Percentiles rank a stretch among this genome's conserved stretches.
Evolutionary conservation across 441 rosid genomes (phyloP).

Genomic region (Geranium incanum): DNA sequence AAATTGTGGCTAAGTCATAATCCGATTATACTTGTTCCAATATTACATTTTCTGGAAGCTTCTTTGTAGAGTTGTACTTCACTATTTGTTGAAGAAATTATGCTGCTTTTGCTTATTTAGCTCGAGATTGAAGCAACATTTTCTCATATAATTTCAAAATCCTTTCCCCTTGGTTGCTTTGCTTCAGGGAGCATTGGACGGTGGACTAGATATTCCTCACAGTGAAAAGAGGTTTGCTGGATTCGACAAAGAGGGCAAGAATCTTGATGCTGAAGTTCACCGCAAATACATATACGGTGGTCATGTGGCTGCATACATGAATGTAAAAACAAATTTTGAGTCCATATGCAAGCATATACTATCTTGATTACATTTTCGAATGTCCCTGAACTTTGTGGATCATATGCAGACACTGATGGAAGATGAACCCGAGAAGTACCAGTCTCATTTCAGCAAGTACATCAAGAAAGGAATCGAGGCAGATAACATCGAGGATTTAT

Average conservation of each 20-base stretch:
- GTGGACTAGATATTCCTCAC: conserved; percentile 88
- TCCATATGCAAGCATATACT: background rate
- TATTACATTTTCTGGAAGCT: no score
- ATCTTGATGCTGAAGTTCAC: conserved; percentile 19
- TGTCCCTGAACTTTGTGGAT: background rate
- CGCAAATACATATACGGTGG: no score
- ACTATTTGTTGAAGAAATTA: background rate
- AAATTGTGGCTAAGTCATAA: background rate
- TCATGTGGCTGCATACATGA: conserved; percentile 42
- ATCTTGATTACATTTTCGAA: background rate
- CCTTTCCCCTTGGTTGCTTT: background rate
- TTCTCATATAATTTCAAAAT: no score
- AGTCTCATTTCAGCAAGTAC: conserved; percentile 62
- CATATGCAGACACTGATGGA: conserved; percentile 43
- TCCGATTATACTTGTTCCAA: no score
- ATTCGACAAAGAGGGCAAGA: conserved; percentile 58
- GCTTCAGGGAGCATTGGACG: conserved; percentile 74
- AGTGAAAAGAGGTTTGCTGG: conserved; percentile 92
- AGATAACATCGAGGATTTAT: conserved; percentile 52
- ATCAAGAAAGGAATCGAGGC: conserved; percentile 68
- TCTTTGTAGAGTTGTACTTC: no score
- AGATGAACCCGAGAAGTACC: conserved; percentile 91
- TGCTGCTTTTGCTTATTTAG: background rate
- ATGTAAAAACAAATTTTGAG: conserved; percentile 23
- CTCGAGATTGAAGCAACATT: no score